These are phyloP conservation scores for Diphasiastrum complanatum DNA, from an alignment of 83 land plant species.

Conservation along the genomic window DNA sequence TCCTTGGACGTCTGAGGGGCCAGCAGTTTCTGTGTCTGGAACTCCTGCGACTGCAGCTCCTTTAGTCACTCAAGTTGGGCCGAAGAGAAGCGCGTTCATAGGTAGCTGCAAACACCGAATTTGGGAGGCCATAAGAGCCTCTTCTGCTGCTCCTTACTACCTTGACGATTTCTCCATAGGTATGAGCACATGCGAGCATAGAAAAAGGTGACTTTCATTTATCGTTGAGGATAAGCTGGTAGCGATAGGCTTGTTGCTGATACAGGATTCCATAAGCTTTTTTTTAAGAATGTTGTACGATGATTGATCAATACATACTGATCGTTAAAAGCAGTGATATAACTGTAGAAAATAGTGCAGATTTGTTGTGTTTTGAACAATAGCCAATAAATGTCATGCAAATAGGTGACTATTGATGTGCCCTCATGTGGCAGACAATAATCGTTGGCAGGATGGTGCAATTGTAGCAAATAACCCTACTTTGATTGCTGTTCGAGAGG, in stretches of 20 bases:
- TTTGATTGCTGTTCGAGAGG: slow-evolving; percentile 97
- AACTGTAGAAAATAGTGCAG: background rate
- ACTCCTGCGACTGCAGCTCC: slow-evolving; percentile 51
- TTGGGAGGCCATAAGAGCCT: slow-evolving; percentile 99
- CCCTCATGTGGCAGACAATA: slow-evolving; percentile 55
- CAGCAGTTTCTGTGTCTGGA: slow-evolving; percentile 48
- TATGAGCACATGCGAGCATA: slow-evolving; percentile 16
- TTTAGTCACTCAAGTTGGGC: slow-evolving; percentile 50
- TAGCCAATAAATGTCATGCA: background rate
- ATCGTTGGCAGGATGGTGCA: slow-evolving; percentile 99
- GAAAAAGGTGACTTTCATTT: background rate
- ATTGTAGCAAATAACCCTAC: slow-evolving; percentile 98
- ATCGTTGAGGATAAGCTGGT: slow-evolving; percentile 4
- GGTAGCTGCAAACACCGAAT: slow-evolving; percentile 93
- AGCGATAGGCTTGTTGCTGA: background rate
- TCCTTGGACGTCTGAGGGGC: slow-evolving; percentile 60
- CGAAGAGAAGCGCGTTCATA: slow-evolving; percentile 65
- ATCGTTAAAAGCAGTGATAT: background rate
- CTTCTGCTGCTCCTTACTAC: slow-evolving; percentile 99
- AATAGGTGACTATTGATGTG: background rate
- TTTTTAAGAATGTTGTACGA: no score
- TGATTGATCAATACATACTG: no score
- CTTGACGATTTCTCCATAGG: slow-evolving; percentile 96
- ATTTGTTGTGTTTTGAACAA: background rate
- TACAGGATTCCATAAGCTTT: slow-evolving; percentile 1